Base-by-base conservation (phyloP, 75 land plant species). In the Cupressus sempervirens region DNA sequence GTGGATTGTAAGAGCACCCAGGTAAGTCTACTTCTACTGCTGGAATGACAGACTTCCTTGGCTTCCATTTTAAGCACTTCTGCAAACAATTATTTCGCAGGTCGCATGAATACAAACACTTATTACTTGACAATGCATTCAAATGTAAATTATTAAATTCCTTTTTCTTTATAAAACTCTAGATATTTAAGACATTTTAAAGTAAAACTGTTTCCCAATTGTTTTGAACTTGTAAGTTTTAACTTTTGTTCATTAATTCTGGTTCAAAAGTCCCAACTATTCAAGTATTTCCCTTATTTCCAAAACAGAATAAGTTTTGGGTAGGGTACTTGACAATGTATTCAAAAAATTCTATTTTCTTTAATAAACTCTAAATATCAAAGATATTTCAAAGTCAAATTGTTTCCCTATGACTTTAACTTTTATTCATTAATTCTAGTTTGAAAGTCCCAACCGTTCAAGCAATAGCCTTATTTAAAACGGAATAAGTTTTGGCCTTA, bases 1-100 rank as follows among this genome's bases (percentile, higher is more conserved):
- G 76, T 41, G 99, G 99, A 90, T 97, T 97, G 85, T 86, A 97
- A 68, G 99, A 97, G 80, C 99, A 97, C 0, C 99, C 99, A 50
- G 94, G 89, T 53, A 87, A 88, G 65, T 97, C 98, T 29, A 96
- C 91, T 88, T 96, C 99, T 13, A 97, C 98, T 26, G 98, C 99
- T 20, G 95, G 95, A 85, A 93, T 92, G 80, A 82, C 40, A 12
- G 91, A 84, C 73, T 84, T 74, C 81, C 72, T 88, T 12, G 76
- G 23, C 18, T 73, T 89, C 83, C 68, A 79, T 79, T 79, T 79
- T 50, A 79, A 79, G 50, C 46, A 23, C 50, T 45, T 79, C 81
- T 79, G 81, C 52, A 79, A 45, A 79, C 13, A 79, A 79, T 11
- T n/a, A 79, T 45, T 45, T 72, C 10, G 9, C 45, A 76, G 41